These are phyloP conservation scores for Amaranthus cruentus DNA, from an alignment of 148 eudicot species.

Conservation along the genomic window DNA sequence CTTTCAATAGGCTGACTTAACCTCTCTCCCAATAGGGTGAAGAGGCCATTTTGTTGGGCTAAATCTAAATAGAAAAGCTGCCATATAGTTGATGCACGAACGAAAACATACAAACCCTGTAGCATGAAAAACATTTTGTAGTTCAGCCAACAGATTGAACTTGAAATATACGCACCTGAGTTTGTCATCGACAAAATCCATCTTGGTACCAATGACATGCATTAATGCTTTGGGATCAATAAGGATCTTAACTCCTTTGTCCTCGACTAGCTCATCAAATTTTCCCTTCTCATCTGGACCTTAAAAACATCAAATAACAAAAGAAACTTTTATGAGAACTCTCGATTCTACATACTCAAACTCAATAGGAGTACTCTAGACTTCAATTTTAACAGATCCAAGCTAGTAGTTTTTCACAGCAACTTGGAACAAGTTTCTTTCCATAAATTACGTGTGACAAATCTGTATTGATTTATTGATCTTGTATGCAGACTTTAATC, in stretches of 20 bases:
- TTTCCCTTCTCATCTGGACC: constrained; percentile 85
- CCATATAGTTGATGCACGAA: neutral
- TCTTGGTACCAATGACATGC: constrained; percentile 96
- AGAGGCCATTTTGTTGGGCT: too few relatives aligned
- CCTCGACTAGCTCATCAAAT: constrained; percentile 93
- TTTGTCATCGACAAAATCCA: constrained; percentile 95
- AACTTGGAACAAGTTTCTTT: neutral
- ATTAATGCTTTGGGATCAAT: constrained; percentile 95
- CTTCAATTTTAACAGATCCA: neutral
- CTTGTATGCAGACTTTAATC: too few relatives aligned
- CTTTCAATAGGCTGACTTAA: too few relatives aligned
- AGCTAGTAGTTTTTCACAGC: neutral
- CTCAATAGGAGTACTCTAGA: neutral
- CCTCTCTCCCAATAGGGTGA: too few relatives aligned
- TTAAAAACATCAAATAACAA: neutral
- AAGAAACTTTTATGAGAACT: neutral
- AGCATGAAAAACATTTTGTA: neutral
- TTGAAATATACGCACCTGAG: constrained; percentile 50
- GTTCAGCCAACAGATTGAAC: neutral
- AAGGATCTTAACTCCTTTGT: constrained; percentile 89
- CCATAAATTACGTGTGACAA: too few relatives aligned
- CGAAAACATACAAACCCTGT: neutral
- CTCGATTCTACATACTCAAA: neutral
- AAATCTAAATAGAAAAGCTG: too few relatives aligned
- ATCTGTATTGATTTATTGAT: too few relatives aligned